phyloP scores from a whole-genome alignment of 257 asterid species.

The Solanum virginianum region DNA sequence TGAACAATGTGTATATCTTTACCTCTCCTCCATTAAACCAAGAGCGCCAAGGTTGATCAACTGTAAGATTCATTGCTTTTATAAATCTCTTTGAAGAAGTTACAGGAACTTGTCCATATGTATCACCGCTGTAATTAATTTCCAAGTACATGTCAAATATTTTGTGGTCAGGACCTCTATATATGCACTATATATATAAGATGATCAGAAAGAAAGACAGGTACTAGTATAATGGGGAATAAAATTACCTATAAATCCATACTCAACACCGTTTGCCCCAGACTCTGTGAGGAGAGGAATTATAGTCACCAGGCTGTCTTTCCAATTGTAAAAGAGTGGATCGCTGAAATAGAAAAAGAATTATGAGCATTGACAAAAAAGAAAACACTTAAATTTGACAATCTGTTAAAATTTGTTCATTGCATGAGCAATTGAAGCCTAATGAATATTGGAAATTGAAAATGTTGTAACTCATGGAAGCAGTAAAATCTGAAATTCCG shows the following conservation, averaged over 20 bases:
- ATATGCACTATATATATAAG: background rate
- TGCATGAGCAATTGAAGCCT: too few relatives aligned
- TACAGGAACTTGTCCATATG: slow-evolving; percentile 11
- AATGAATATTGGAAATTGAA: background rate
- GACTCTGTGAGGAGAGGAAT: slow-evolving; percentile 7
- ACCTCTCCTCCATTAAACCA: slow-evolving; percentile 7
- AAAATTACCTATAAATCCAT: slow-evolving; percentile 6
- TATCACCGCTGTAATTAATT: background rate
- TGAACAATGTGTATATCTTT: background rate
- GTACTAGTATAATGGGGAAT: background rate
- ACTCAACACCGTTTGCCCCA: background rate
- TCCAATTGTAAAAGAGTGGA: background rate
- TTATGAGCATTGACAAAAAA: background rate
- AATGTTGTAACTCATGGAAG: background rate
- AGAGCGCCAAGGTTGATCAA: background rate
- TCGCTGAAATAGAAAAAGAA: background rate
- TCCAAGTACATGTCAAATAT: background rate
- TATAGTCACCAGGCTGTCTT: background rate
- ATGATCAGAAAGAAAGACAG: background rate
- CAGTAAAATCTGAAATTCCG: background rate
- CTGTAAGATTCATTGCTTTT: background rate
- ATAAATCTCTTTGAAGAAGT: slow-evolving; percentile 4
- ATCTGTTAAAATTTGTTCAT: too few relatives aligned
- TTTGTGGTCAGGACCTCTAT: background rate
- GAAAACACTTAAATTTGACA: too few relatives aligned